Evolutionary conservation across 2,329 filamentous ascomycete species (phyloP).

Genomic region (Aspergillus melleus): DNA sequence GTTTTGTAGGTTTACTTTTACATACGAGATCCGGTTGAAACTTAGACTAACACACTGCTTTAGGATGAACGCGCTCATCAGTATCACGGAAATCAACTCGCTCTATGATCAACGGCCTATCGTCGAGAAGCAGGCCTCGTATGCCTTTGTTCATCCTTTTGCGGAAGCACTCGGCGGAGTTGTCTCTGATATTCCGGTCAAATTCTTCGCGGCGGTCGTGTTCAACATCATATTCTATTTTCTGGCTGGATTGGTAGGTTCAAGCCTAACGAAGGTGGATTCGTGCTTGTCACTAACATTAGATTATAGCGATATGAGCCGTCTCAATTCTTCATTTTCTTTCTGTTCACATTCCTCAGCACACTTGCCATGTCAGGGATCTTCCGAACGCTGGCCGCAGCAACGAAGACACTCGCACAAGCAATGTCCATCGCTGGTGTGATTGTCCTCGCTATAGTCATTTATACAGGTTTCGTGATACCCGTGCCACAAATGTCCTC

Average conservation of each 20-base stretch:
- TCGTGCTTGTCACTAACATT: slow-evolving; percentile 13
- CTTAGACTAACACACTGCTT: background rate
- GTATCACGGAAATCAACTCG: slow-evolving; percentile 75
- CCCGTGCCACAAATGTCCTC: slow-evolving; percentile 54
- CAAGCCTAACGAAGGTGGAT: background rate
- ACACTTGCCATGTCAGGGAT: slow-evolving; percentile 60
- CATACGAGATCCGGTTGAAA: slow-evolving; percentile 52
- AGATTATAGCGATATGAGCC: slow-evolving; percentile 33
- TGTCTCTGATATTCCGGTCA: slow-evolving; percentile 83
- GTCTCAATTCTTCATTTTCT: slow-evolving; percentile 62
- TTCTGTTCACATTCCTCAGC: slow-evolving; percentile 60
- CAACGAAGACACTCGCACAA: slow-evolving; percentile 62
- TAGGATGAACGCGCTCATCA: slow-evolving; percentile 57
- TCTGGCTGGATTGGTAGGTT: slow-evolving; percentile 67
- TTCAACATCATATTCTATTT: slow-evolving; percentile 88
- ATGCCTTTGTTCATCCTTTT: slow-evolving; percentile 87
- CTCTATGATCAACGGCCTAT: slow-evolving; percentile 88
- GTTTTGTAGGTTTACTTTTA: slow-evolving; percentile 69
- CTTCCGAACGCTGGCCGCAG: slow-evolving; percentile 60
- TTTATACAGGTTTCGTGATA: slow-evolving; percentile 68
- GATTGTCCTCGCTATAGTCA: slow-evolving; percentile 57
- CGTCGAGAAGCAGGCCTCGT: slow-evolving; percentile 85
- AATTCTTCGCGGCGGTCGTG: slow-evolving; percentile 67
- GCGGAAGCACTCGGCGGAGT: slow-evolving; percentile 84
- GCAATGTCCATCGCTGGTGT: slow-evolving; percentile 60